phyloP scores from a whole-genome alignment of 169 alveolate species.

The Plasmodium cynomolgi region DNA sequence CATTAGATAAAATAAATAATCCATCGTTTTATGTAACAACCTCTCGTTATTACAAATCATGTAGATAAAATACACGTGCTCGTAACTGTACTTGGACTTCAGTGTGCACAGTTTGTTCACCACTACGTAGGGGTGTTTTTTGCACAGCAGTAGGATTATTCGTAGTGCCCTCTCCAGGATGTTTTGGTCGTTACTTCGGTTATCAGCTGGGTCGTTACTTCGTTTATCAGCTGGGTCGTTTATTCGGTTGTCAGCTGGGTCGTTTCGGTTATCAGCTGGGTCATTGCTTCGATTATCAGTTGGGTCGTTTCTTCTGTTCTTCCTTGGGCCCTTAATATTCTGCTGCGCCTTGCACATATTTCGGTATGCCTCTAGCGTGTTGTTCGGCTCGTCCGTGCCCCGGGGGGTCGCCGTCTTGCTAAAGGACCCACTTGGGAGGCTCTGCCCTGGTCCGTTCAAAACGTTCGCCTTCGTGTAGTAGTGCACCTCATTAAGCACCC shows the following conservation, averaged over 20 bases:
- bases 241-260: too few species aligned
- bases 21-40: slow-evolving; percentile 42
- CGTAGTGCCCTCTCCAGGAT: slow-evolving; percentile 45
- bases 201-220: background rate
- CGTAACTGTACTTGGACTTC: slow-evolving; percentile 63
- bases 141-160: slow-evolving; percentile 47
- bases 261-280: too few species aligned
- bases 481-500: slow-evolving; percentile 44
- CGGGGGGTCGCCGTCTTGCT: background rate
- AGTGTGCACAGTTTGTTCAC: slow-evolving; percentile 38
- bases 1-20: slow-evolving; percentile 49
- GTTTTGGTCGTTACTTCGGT: background rate
- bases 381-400: background rate
- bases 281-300: background rate
- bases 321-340: background rate
- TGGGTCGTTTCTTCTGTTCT: background rate
- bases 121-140: slow-evolving; percentile 25
- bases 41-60: slow-evolving; percentile 71
- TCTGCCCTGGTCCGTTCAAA: background rate
- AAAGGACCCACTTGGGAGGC: background rate
- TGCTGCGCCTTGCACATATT: background rate
- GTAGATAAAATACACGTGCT: slow-evolving; percentile 52
- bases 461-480: slow-evolving; percentile 49
- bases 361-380: slow-evolving; percentile 8
- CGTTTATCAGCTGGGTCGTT: background rate